phyloP scores from a whole-genome alignment of 176 grass and related monocot species.

The Canna indica region DNA sequence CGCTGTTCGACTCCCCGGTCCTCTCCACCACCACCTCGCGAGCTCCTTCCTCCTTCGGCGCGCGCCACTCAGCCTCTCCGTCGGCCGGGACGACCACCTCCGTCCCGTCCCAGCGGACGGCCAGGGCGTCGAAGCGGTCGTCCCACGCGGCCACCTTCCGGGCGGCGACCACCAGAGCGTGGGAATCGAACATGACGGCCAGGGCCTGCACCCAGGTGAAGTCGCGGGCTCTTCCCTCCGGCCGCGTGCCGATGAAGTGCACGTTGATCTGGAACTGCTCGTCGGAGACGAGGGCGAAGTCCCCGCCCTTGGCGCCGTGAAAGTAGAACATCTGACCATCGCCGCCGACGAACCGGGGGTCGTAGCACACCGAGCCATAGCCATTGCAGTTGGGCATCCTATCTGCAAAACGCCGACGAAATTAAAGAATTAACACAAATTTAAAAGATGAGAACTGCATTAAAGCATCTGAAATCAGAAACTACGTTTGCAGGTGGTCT shows the following conservation, averaged over 20 bases:
- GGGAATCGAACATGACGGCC: slow-evolving; percentile 34
- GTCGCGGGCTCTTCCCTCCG: slow-evolving; percentile 20
- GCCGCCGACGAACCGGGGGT: slow-evolving; percentile 36
- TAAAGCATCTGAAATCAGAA: not conserved
- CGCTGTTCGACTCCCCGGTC: slow-evolving; percentile 19
- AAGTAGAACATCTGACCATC: slow-evolving; percentile 47
- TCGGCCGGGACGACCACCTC: slow-evolving; percentile 21
- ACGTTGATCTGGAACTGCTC: slow-evolving; percentile 39
- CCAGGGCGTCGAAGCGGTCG: slow-evolving; percentile 23
- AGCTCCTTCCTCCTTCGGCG: not conserved
- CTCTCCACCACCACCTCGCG: slow-evolving; percentile 18
- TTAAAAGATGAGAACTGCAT: too few relatives aligned
- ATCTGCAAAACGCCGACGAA: slow-evolving; percentile 1
- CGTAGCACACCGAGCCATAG: slow-evolving; percentile 38
- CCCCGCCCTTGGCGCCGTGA: slow-evolving; percentile 26
- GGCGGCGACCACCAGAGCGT: slow-evolving; percentile 30
- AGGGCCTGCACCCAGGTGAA: slow-evolving; percentile 46
- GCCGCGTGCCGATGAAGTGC: slow-evolving; percentile 36
- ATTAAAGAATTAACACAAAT: not conserved
- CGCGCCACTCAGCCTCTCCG: slow-evolving; percentile 25
- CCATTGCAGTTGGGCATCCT: slow-evolving; percentile 31
- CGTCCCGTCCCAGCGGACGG: slow-evolving; percentile 26
- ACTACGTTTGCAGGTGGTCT: slow-evolving; percentile 35
- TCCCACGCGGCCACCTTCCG: slow-evolving; percentile 30
- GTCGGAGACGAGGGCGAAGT: slow-evolving; percentile 39